Evolutionary conservation across 2,329 filamentous ascomycete genomes (phyloP).

Genomic region (Raffaelea deltoideospora): DNA sequence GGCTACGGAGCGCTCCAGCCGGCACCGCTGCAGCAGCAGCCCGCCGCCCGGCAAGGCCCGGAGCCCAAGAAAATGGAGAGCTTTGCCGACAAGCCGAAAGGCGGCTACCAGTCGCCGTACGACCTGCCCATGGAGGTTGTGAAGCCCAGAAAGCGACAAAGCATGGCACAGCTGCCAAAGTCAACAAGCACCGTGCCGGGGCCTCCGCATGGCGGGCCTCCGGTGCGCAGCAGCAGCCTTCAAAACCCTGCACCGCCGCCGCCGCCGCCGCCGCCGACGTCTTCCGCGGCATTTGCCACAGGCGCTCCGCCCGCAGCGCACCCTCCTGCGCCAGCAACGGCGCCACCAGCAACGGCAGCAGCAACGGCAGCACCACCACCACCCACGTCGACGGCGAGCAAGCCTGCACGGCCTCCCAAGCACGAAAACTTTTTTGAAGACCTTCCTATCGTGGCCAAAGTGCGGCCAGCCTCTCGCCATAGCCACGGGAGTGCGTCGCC

Average conservation of each 20-base stretch:
- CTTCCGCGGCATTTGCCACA: slow-evolving; percentile 2
- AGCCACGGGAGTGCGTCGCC: slow-evolving; percentile 32
- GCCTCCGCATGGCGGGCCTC: slow-evolving; percentile 31
- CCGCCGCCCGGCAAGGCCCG: background rate
- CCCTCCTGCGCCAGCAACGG: slow-evolving; percentile 18
- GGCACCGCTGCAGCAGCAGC: background rate
- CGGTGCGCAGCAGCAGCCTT: slow-evolving; percentile 49
- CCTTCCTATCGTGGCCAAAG: slow-evolving; percentile 46
- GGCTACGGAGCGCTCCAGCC: slow-evolving; percentile 17
- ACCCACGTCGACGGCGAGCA: too few relatives aligned
- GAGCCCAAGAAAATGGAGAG: slow-evolving; percentile 51
- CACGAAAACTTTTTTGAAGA: slow-evolving; percentile 63
- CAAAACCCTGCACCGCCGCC: slow-evolving; percentile 13
- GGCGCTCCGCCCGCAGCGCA: slow-evolving; percentile 20
- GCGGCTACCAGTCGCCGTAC: slow-evolving; percentile 86
- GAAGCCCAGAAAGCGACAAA: slow-evolving; percentile 48
- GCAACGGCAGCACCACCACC: background rate
- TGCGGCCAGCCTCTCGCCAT: slow-evolving; percentile 44
- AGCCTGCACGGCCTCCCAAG: slow-evolving; percentile 11
- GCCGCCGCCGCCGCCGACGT: slow-evolving; percentile 12
- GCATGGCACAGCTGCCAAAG: slow-evolving; percentile 38
- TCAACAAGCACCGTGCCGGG: slow-evolving; percentile 25
- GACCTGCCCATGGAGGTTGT: slow-evolving; percentile 85
- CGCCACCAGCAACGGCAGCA: slow-evolving; percentile 2
- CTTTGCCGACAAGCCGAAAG: slow-evolving; percentile 80